Evolutionary conservation across 2,329 filamentous ascomycete species (phyloP), one percentile per base, ranked within the genome.

Genomic region (Orbilia brochopaga): DNA sequence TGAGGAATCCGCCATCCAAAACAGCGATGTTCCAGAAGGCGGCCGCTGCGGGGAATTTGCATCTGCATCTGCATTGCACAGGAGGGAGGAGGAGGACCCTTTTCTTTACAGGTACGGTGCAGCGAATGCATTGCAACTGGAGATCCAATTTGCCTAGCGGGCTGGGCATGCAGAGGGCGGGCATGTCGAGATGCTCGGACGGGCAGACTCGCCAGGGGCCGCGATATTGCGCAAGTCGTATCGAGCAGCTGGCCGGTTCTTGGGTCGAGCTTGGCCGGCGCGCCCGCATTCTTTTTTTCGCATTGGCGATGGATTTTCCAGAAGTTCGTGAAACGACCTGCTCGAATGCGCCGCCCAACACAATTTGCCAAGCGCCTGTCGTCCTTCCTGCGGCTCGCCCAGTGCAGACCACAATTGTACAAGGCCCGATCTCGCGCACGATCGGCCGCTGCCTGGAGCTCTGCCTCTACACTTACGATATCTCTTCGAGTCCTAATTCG

Each of bases 111-210:
- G n/a, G n/a, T n/a, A n/a, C n/a, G n/a, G n/a, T n/a, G n/a, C n/a
- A n/a, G 67, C 59, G 15, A 56, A 60, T 72, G 59, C 42, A 72
- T 60, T 65, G 37, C 55, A 32, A 3, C 8, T 32, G 27, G 27
- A 32, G 8, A 19, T 23, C 44, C 44, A 48, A 48, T 19, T 19
- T 10, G 44, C 44, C 44, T 48, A 48, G 59, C 55, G 27, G 67
- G 55, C 21, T 61, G 59, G 48, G 59, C 64, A 50, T 54, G 60
- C 60, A 59, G 52, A 40, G 40, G n/a, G 24, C 58, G 58, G 27
- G 53, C 46, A 60, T 56, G 54, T 50, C 55, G 59, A 72, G 44
- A 65, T 64, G 7, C 60, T 72, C 55, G 32, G 67, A 57, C 64
- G 59, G 60, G 67, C 51, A 27, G 65, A 70, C 52, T 53, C 42